Evolutionary conservation across 1,284 basidiomycete genomes (phyloP).

Genomic region (Tetrapyrgos nigripes): DNA sequence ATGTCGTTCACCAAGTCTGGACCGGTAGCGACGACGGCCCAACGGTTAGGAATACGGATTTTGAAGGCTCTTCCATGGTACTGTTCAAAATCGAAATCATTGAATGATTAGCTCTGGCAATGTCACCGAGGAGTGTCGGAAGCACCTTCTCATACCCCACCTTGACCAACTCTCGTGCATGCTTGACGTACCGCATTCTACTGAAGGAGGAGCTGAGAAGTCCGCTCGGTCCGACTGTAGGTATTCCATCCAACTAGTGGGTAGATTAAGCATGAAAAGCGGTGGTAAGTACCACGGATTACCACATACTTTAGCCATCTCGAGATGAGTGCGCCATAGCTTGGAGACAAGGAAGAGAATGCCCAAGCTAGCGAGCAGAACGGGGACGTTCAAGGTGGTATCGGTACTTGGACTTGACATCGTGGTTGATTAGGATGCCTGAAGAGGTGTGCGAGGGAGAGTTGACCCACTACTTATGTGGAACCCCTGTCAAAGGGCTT

Average conservation of each 20-base stretch:
- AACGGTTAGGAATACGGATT: conserved; percentile 41
- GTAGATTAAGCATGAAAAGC: background rate
- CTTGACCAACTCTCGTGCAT: conserved; percentile 30
- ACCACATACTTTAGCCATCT: background rate
- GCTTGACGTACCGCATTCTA: conserved; percentile 1
- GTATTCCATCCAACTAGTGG: background rate
- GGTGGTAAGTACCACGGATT: background rate
- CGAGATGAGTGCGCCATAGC: background rate
- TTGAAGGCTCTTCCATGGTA: conserved; percentile 46
- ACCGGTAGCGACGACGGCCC: conserved; percentile 47
- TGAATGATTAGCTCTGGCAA: background rate
- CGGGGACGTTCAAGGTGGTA: background rate
- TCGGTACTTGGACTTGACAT: too few species aligned
- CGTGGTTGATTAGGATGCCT: too few species aligned
- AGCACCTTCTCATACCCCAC: conserved; percentile 39
- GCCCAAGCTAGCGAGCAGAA: background rate
- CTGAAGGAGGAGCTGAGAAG: conserved; percentile 10
- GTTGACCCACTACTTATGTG: too few species aligned
- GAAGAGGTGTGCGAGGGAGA: too few species aligned
- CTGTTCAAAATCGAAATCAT: conserved; percentile 24
- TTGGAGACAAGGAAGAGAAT: background rate
- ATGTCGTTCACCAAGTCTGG: conserved; percentile 46
- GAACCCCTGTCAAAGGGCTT: too few species aligned
- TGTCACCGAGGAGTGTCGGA: background rate
- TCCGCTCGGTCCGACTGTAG: background rate